A percentile compares a stretch with the other conserved stretches of the same genome.
phyloP scores from a whole-genome alignment of 129 eudicot species.

The Flaveria ramosissima region DNA sequence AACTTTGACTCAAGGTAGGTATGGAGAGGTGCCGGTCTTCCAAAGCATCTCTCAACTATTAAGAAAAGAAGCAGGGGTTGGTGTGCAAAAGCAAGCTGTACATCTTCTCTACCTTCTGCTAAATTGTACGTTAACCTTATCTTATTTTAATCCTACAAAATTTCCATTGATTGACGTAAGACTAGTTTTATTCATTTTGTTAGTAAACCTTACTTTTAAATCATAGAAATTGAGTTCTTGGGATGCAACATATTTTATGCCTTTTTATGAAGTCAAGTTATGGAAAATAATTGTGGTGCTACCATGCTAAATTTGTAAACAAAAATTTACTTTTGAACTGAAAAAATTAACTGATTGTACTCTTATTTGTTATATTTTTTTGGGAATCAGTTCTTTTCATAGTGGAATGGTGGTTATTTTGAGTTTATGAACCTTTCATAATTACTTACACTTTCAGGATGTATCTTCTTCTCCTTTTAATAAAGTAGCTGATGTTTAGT shows the following conservation, averaged over 20 bases:
- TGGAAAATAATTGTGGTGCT: constrained; percentile 1
- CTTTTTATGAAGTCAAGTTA: background rate
- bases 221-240: background rate
- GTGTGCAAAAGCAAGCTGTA: constrained; percentile 64
- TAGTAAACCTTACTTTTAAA: constrained; percentile 5
- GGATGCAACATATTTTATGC: constrained; percentile 7
- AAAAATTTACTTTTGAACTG: background rate
- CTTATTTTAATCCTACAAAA: background rate
- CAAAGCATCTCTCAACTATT: constrained; percentile 61
- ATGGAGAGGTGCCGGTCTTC: constrained; percentile 47
- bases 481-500: background rate
- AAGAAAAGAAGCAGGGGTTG: constrained; percentile 66
- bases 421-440: background rate
- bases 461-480: background rate
- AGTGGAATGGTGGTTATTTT: background rate
- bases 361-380: background rate
- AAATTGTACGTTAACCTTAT: constrained; percentile 59
- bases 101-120: constrained; percentile 72
- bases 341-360: background rate
- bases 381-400: background rate
- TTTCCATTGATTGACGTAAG: constrained; percentile 11
- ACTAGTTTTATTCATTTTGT: background rate
- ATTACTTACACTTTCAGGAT: background rate
- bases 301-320: background rate
- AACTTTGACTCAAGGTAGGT: constrained; percentile 49